Conservation (phyloP, 176 grass and related monocot species). For the Zoysia japonica region DNA sequence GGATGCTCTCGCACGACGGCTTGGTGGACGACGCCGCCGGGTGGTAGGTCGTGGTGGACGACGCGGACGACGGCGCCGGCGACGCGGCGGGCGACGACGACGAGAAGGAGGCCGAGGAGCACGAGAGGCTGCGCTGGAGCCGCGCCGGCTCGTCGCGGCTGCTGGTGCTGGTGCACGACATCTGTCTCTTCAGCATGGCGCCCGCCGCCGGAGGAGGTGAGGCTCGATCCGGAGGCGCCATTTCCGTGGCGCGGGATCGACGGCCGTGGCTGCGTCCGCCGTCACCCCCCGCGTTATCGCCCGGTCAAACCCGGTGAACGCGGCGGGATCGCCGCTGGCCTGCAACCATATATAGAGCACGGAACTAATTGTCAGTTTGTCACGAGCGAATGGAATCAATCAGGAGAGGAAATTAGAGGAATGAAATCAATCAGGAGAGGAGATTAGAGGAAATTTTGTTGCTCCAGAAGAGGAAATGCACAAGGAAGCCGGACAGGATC, state of each 20-base stretch:
- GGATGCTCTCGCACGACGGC: conserved; percentile 42
- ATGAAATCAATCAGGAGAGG: background rate
- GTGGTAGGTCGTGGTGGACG: background rate
- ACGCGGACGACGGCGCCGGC: background rate
- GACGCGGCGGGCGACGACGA: conserved; percentile 11
- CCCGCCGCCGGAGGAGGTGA: background rate
- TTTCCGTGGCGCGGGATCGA: background rate
- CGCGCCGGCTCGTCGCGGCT: background rate
- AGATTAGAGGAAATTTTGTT: background rate
- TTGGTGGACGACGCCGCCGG: conserved; percentile 10
- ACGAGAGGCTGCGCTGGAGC: conserved; percentile 24
- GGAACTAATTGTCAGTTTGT: background rate
- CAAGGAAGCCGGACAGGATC: background rate
- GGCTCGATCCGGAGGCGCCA: conserved; percentile 15
- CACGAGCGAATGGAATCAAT: background rate
- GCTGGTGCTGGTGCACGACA: background rate
- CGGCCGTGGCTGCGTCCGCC: background rate
- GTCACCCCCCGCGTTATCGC: background rate
- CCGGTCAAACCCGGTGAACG: conserved; percentile 10
- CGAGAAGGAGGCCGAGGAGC: conserved; percentile 22
- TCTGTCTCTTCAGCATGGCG: background rate
- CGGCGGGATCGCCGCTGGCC: conserved; percentile 25
- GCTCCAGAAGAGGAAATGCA: background rate
- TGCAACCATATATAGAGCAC: background rate
- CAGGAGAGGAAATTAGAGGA: background rate